Base-by-base conservation (phyloP, 805 yeast species). In the Nakazawaea holstii region DNA sequence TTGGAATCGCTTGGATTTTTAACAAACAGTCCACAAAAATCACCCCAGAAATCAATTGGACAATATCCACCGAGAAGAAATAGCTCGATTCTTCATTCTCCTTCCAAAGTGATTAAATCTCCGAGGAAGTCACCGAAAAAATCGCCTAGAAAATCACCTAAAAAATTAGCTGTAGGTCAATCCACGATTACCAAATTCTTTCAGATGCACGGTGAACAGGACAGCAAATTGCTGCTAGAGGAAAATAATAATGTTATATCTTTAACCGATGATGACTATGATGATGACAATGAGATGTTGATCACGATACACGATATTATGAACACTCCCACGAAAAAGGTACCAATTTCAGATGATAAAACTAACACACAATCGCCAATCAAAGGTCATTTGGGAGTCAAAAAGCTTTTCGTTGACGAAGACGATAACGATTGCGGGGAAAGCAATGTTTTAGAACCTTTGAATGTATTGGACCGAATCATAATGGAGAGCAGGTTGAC, bases 51-150 rank as follows among this genome's bases (percentile, higher is more conserved):
- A 37, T 35, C 38, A 14, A 15, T 20, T 8, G 10, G 11, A 14
- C 10, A 15, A n/a, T 15, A 14, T 14, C 14, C 37, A 35, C 7
- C 37, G n/a, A 39, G 35, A 39, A 39, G 43, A 15, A 30, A 30
- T 7, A 39, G 32, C 26, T 4, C 31, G 15, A 38, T 15, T 38
- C 20, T 38, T 13, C 30, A 31, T 24, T 39, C 43, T 20, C 44
- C 37, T 17, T 15, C 26, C n/a, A 35, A 27, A 35, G 39, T 17
- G 10, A 24, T n/a, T 9, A 42, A 28, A 20, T 42, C 45, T n/a
- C 45, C 39, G 6, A 20, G 17, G n/a, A 42, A 42, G 39, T 26
- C 26, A 6, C 24, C 39, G 26, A 42, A 42, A n/a, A 42, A 35
- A 28, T 42, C 45, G n/a, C 29, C 8, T 15, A 15, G 15, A 20